These are phyloP conservation scores for Psilocybe sp. DNA, from an alignment of 768 basidiomycete genomes.

Conservation along the genomic window DNA sequence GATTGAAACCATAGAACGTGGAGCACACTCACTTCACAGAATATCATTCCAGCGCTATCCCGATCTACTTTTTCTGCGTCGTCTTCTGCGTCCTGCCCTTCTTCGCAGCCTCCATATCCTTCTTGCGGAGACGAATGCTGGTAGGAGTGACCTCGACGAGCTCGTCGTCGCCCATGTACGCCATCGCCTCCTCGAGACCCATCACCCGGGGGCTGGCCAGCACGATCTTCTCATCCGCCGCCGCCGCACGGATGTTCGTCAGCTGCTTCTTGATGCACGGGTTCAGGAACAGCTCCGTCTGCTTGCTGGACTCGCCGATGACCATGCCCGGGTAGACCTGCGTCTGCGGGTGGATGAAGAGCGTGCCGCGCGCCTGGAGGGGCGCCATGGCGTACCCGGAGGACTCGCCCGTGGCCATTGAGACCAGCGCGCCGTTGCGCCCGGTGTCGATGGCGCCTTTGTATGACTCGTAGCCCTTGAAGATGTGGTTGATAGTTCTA, in stretches of 20 bases:
- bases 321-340: constrained; percentile 52
- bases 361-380: constrained; percentile 43
- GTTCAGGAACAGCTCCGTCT: constrained; percentile 44
- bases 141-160: constrained; percentile 45
- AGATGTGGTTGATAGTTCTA: constrained; percentile 51
- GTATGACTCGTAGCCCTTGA: constrained; percentile 45
- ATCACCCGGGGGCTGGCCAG: constrained; percentile 40
- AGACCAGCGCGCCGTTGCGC: constrained; percentile 44
- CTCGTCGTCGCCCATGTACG: constrained; percentile 50
- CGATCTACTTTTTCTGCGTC: constrained; percentile 9
- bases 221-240: constrained; percentile 49
- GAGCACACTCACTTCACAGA: no score
- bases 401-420: constrained; percentile 43
- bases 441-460: constrained; percentile 45
- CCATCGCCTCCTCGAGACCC: constrained; percentile 43
- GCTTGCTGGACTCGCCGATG: constrained; percentile 46
- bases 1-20: no score
- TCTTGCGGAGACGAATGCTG: constrained; percentile 40
- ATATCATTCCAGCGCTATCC: no score
- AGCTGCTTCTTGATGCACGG: constrained; percentile 48
- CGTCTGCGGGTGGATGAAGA: constrained; percentile 43
- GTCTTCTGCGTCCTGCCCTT: constrained; percentile 27
- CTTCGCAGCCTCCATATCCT: constrained; percentile 34
- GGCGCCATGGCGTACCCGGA: constrained; percentile 49
- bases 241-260: constrained; percentile 47